Percentiles rank a stretch among this genome's conserved stretches.
Evolutionary conservation across 768 basidiomycete genomes (phyloP).

Genomic region (Exidia glandulosa): DNA sequence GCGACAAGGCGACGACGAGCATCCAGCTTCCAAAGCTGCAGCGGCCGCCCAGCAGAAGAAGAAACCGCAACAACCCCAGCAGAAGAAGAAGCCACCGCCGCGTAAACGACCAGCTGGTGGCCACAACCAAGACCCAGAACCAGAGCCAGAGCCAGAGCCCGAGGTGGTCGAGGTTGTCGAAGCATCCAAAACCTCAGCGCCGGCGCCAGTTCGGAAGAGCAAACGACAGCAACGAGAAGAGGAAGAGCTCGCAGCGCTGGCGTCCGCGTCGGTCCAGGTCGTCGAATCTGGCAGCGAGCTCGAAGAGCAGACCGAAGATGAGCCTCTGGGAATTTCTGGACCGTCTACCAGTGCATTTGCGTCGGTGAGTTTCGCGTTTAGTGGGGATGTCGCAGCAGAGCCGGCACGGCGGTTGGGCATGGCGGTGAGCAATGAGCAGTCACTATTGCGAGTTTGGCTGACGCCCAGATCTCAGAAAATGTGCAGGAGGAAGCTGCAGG

Average conservation of each 20-base stretch:
- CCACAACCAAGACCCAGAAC: not conserved
- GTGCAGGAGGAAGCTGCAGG: no score
- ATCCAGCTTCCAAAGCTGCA: not conserved
- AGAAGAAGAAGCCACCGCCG: not conserved
- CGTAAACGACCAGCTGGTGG: not conserved
- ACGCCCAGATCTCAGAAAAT: no score
- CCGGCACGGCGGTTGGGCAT: no score
- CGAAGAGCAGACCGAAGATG: slow-evolving; percentile 7
- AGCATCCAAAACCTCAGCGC: not conserved
- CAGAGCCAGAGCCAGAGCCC: not conserved
- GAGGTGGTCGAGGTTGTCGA: not conserved
- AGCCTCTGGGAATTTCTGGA: not conserved
- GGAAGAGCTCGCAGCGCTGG: slow-evolving; percentile 58
- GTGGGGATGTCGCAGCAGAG: no score
- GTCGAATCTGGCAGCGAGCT: slow-evolving; percentile 1
- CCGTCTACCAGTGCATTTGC: slow-evolving; percentile 10
- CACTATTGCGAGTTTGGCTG: no score
- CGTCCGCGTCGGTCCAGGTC: not conserved
- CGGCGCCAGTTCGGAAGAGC: slow-evolving; percentile 27
- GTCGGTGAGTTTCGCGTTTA: slow-evolving; percentile 9
- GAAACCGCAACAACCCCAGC: not conserved
- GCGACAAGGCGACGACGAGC: not conserved
- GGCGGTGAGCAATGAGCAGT: no score
- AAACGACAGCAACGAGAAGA: slow-evolving; percentile 81
- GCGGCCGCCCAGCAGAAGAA: not conserved